Percentiles rank a stretch among this genome's conserved stretches.
Conservation (phyloP, 2,329 filamentous ascomycete species). For the Fusarium verticillioides region DNA sequence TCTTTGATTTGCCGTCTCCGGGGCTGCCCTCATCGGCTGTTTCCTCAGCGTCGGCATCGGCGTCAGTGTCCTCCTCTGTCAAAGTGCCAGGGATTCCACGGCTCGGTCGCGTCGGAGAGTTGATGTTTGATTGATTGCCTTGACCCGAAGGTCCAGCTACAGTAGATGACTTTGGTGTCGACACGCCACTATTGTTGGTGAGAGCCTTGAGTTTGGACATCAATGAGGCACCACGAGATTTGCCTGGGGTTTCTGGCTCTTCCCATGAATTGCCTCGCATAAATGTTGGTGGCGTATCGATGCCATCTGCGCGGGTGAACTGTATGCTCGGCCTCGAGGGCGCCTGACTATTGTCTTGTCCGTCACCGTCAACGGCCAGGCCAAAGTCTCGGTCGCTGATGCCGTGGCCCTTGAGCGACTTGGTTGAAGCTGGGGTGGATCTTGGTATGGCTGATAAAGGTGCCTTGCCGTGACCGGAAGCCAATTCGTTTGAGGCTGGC, state of each 20-base stretch:
- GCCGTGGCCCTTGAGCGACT: slow-evolving; percentile 37
- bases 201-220: slow-evolving; percentile 84
- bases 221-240: slow-evolving; percentile 72
- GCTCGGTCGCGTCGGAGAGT: slow-evolving; percentile 61
- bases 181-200: slow-evolving; percentile 63
- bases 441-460: slow-evolving; percentile 32
- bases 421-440: slow-evolving; percentile 38
- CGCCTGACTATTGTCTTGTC: slow-evolving; percentile 26
- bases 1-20: slow-evolving; percentile 54
- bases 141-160: slow-evolving; percentile 47
- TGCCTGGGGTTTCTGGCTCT: slow-evolving; percentile 68
- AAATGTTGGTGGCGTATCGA: slow-evolving; percentile 62
- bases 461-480: slow-evolving; percentile 13
- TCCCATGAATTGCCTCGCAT: slow-evolving; percentile 74
- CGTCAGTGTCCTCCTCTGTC: slow-evolving; percentile 60
- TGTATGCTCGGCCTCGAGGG: slow-evolving; percentile 73
- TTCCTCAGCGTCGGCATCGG: slow-evolving; percentile 81
- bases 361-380: slow-evolving; percentile 14
- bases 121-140: slow-evolving; percentile 55
- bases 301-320: slow-evolving; percentile 70
- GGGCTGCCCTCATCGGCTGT: slow-evolving; percentile 78
- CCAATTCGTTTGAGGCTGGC: slow-evolving; percentile 11
- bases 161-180: slow-evolving; percentile 57
- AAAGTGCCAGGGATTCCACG: slow-evolving; percentile 65
- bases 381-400: slow-evolving; percentile 38